These are phyloP conservation scores for Pestalotiopsis sp. DNA, from an alignment of 2,329 filamentous ascomycete genomes.

Conservation along the genomic window DNA sequence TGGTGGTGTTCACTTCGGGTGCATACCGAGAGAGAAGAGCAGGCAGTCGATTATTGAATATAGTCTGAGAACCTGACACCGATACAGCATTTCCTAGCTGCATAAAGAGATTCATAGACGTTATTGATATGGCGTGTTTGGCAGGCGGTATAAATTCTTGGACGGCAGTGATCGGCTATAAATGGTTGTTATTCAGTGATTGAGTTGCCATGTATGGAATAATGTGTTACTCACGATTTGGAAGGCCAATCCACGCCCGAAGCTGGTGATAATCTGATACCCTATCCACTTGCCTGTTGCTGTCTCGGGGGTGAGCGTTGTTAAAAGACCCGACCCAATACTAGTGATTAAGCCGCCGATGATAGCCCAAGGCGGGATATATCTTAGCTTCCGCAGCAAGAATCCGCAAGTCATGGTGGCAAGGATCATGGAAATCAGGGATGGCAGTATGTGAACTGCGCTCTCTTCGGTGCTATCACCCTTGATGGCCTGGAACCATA, in stretches of 20 bases:
- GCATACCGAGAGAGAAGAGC: slow-evolving; percentile 34
- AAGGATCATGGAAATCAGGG: background rate
- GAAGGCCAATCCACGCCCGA: slow-evolving; percentile 39
- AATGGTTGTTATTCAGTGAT: slow-evolving; percentile 27
- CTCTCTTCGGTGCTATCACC: background rate
- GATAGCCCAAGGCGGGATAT: background rate
- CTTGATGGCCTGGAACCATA: slow-evolving; percentile 4
- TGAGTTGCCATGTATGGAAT: background rate
- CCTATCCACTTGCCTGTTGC: slow-evolving; percentile 38
- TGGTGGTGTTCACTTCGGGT: slow-evolving; percentile 32
- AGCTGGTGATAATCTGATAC: slow-evolving; percentile 40
- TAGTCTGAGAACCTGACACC: slow-evolving; percentile 49
- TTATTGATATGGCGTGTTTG: slow-evolving; percentile 10
- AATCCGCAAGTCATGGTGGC: background rate
- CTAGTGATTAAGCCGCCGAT: background rate
- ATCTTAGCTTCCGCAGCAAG: background rate
- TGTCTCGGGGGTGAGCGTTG: slow-evolving; percentile 34
- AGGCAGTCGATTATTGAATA: slow-evolving; percentile 49
- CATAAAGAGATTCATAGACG: slow-evolving; percentile 37
- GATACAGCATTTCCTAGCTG: slow-evolving; percentile 48
- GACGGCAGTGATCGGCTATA: slow-evolving; percentile 40
- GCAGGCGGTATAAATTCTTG: slow-evolving; percentile 27
- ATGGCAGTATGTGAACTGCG: background rate
- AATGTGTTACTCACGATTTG: slow-evolving; percentile 22
- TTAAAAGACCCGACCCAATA: slow-evolving; percentile 38